Conservation (phyloP, 106 monocot species). For the Cymbidium sinense region DNA sequence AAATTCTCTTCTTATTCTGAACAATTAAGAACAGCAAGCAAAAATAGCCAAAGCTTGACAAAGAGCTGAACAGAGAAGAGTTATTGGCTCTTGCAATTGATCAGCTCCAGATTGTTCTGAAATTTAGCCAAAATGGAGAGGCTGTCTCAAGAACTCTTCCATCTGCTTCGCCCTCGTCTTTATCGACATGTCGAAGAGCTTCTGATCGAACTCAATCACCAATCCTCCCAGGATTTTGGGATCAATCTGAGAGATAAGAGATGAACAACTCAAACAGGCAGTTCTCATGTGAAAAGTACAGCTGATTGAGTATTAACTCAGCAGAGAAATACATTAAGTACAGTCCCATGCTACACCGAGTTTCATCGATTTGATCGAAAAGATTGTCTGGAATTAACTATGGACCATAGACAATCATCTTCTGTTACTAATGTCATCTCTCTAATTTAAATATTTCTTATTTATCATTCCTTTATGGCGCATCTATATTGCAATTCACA, state of each 20-base stretch:
- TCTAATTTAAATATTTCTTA: too few species aligned
- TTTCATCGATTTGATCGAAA: too few species aligned
- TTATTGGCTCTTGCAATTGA: not conserved
- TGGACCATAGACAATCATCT: not conserved
- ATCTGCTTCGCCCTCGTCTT: slow-evolving; percentile 69
- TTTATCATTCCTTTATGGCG: too few species aligned
- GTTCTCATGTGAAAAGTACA: too few species aligned
- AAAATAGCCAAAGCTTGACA: not conserved
- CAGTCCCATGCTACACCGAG: too few species aligned
- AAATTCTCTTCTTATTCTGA: slow-evolving; percentile 1
- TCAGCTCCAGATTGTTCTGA: not conserved
- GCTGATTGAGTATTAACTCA: too few species aligned
- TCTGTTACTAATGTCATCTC: too few species aligned
- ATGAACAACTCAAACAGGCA: not conserved
- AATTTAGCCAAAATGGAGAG: slow-evolving; percentile 21
- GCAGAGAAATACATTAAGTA: too few species aligned
- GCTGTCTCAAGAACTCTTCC: slow-evolving; percentile 60
- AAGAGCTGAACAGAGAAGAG: not conserved
- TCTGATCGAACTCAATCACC: slow-evolving; percentile 52
- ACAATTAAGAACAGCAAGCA: not conserved
- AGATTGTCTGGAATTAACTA: too few species aligned
- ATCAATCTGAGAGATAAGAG: slow-evolving; percentile 26
- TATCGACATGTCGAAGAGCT: slow-evolving; percentile 63
- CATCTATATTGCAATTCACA: too few species aligned
- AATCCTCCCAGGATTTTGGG: slow-evolving; percentile 61